Evolutionary conservation across 768 basidiomycete genomes (phyloP).

Genomic region (Lactarius quietus): DNA sequence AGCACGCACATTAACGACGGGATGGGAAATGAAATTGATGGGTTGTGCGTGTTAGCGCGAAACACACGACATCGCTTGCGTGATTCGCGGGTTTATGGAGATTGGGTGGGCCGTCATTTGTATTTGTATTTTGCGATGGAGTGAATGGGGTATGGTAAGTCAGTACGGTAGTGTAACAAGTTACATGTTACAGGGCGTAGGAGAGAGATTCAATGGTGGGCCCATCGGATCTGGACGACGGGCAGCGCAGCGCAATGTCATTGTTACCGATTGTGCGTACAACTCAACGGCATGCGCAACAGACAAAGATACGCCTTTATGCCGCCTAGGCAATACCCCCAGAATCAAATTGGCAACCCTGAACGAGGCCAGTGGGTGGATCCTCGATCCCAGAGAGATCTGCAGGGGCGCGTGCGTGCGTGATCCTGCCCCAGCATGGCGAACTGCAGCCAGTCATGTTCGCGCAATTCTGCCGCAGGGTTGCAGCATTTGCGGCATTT

Average conservation of each 20-base stretch:
- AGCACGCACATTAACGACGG: too few species aligned
- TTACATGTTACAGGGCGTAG: not conserved
- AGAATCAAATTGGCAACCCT: not conserved
- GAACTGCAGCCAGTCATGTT: not conserved
- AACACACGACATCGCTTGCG: not conserved
- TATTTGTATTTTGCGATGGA: not conserved
- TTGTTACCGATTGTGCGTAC: not conserved
- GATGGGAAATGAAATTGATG: not conserved
- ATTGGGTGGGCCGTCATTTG: slow-evolving; percentile 5
- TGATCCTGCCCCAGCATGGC: not conserved
- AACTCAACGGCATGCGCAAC: not conserved
- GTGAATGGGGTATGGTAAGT: not conserved
- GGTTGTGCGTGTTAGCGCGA: not conserved
- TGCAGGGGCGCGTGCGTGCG: not conserved
- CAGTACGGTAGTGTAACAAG: too few species aligned
- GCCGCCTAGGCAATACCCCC: not conserved
- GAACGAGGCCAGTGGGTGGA: not conserved
- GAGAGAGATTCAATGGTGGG: not conserved
- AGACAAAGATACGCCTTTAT: not conserved
- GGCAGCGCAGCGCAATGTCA: not conserved
- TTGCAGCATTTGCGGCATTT: not conserved
- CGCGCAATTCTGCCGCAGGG: not conserved
- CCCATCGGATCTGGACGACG: not conserved
- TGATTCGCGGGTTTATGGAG: slow-evolving; percentile 21
- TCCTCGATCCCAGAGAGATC: slow-evolving; percentile 1